These are phyloP conservation scores for Saitozyma sp. DNA, from an alignment of 768 basidiomycete species.

Conservation along the genomic window DNA sequence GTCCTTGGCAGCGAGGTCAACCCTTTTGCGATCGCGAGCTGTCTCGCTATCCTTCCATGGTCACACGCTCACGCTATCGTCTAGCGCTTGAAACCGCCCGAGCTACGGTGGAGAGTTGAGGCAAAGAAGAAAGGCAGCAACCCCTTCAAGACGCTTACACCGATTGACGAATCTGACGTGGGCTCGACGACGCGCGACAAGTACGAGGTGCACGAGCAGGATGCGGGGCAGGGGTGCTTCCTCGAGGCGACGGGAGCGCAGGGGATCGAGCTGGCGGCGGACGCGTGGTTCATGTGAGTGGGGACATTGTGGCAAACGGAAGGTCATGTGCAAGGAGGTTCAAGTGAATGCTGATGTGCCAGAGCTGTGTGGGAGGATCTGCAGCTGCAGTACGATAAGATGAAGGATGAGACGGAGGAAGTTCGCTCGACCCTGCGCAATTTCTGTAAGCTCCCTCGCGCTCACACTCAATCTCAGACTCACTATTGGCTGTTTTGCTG, in stretches of 20 bases:
- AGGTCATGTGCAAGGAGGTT: neutral
- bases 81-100: slow-evolving; percentile 26
- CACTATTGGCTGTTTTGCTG: neutral
- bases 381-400: slow-evolving; percentile 24
- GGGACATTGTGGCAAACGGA: neutral
- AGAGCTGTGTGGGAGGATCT: slow-evolving; percentile 32
- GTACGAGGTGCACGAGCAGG: slow-evolving; percentile 17
- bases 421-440: slow-evolving; percentile 12
- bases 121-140: slow-evolving; percentile 25
- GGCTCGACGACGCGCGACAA: slow-evolving; percentile 27
- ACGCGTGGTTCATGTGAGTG: slow-evolving; percentile 42
- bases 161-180: slow-evolving; percentile 2
- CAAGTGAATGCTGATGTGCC: neutral
- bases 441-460: slow-evolving; percentile 24
- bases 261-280: slow-evolving; percentile 27
- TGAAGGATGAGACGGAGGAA: slow-evolving; percentile 37
- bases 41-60: neutral
- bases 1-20: no score
- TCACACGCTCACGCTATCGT: neutral
- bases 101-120: slow-evolving; percentile 26
- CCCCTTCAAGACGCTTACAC: slow-evolving; percentile 19
- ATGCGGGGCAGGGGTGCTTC: slow-evolving; percentile 17
- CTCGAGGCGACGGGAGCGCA: slow-evolving; percentile 21
- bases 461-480: neutral
- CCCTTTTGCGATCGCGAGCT: no score